Evolutionary conservation across 345 rosid genomes (phyloP).

Genomic region (Mangifera indica): DNA sequence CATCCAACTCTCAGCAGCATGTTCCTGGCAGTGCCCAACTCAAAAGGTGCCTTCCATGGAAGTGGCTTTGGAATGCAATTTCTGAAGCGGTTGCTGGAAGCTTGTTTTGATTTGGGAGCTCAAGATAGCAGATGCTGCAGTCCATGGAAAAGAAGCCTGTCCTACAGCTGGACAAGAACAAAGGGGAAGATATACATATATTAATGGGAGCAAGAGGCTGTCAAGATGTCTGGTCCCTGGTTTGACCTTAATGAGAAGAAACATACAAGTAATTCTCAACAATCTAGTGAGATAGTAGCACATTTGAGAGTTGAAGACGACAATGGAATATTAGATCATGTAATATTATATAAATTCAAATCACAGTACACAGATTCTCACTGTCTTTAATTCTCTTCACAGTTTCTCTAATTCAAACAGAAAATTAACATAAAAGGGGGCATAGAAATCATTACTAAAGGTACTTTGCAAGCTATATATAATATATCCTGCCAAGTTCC

Average conservation of each 20-base stretch:
- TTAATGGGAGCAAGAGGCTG: background rate
- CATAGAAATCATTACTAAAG: background rate
- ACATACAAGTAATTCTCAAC: background rate
- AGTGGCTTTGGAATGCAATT: background rate
- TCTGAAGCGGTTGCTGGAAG: conserved; percentile 8
- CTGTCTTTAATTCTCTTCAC: background rate
- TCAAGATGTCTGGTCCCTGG: background rate
- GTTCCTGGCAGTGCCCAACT: background rate
- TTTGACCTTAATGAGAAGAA: conserved; percentile 6
- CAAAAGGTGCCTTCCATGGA: conserved; percentile 5
- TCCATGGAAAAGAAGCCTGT: conserved; percentile 16
- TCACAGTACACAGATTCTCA: conserved; percentile 5
- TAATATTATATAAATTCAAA: background rate
- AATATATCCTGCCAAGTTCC: background rate
- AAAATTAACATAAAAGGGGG: background rate
- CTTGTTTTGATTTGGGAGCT: conserved; percentile 3
- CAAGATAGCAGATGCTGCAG: conserved; percentile 4
- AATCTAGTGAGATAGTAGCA: background rate
- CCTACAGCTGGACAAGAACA: conserved; percentile 13
- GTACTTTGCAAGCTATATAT: background rate
- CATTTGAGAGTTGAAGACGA: background rate
- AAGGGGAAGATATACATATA: conserved; percentile 2
- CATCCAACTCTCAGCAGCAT: conserved; percentile 4
- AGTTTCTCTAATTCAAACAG: background rate
- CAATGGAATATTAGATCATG: background rate